Conservation (phyloP, 2,329 filamentous ascomycete species). For the Microthyrium microscopicum region DNA sequence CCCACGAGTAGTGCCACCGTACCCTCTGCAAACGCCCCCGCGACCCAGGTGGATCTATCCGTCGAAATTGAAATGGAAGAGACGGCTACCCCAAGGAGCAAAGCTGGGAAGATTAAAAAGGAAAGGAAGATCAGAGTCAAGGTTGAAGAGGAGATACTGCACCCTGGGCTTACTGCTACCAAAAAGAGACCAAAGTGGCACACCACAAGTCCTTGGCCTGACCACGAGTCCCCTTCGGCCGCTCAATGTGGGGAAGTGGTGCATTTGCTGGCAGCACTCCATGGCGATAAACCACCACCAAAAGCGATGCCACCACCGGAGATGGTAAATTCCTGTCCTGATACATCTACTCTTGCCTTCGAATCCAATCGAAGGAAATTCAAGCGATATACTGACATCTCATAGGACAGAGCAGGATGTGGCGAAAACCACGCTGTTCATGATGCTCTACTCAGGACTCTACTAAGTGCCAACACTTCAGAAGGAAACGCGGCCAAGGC, state of each 20-base stretch:
- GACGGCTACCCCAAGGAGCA: no score
- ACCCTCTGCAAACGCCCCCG: no score
- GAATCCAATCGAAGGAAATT: slow-evolving; percentile 34
- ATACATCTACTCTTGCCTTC: no score
- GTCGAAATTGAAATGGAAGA: no score
- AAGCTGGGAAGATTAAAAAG: not conserved
- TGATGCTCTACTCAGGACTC: slow-evolving; percentile 45
- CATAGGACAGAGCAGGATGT: slow-evolving; percentile 53
- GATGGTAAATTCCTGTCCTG: no score
- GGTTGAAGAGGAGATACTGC: slow-evolving; percentile 51
- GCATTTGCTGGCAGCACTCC: slow-evolving; percentile 43
- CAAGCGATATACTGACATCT: slow-evolving; percentile 21
- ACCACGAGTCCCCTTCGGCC: slow-evolving; percentile 45
- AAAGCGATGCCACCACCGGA: slow-evolving; percentile 52
- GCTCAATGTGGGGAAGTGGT: slow-evolving; percentile 56
- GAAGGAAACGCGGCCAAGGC: slow-evolving; percentile 46
- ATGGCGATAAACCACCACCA: slow-evolving; percentile 49
- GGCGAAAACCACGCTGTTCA: slow-evolving; percentile 49
- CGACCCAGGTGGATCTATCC: no score
- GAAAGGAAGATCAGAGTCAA: not conserved
- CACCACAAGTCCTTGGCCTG: slow-evolving; percentile 55
- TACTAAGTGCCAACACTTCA: slow-evolving; percentile 44
- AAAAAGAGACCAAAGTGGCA: no score
- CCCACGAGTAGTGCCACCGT: no score
- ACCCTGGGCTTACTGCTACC: no score